Evolutionary conservation across 179 eudicot genomes (phyloP).

Genomic region (Beta lomatogona): DNA sequence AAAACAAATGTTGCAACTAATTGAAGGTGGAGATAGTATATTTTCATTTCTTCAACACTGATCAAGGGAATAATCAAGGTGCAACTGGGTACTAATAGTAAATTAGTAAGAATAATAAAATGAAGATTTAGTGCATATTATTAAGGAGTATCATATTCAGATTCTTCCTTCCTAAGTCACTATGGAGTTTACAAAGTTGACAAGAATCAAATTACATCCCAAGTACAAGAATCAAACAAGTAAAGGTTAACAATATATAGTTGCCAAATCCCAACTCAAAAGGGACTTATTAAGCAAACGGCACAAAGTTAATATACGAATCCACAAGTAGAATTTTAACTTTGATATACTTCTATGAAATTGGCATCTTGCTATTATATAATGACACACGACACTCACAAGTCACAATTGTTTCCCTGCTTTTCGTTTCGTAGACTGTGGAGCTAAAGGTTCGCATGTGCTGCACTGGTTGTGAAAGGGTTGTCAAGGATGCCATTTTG

Average conservation of each 20-base stretch:
- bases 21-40: too few species aligned
- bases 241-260: constrained; percentile 8
- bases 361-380: not conserved
- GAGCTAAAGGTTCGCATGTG: constrained; percentile 97
- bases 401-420: not conserved
- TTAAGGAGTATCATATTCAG: not conserved
- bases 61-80: too few species aligned
- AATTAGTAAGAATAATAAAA: not conserved
- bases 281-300: constrained; percentile 1
- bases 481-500: constrained; percentile 72
- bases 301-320: not conserved
- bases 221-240: not conserved
- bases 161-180: constrained; percentile 1
- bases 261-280: constrained; percentile 8
- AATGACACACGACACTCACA: not conserved
- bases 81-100: too few species aligned
- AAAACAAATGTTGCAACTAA: too few species aligned
- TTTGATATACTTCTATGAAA: not conserved
- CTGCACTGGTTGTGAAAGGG: constrained; percentile 90
- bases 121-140: not conserved
- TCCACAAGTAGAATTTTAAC: not conserved
- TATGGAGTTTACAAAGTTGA: not conserved
- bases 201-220: not conserved
- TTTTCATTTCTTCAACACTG: too few species aligned
- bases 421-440: constrained; percentile 56